These are phyloP conservation scores for Penstemon eatonii DNA, from an alignment of 257 asterid genomes.

Conservation along the genomic window DNA sequence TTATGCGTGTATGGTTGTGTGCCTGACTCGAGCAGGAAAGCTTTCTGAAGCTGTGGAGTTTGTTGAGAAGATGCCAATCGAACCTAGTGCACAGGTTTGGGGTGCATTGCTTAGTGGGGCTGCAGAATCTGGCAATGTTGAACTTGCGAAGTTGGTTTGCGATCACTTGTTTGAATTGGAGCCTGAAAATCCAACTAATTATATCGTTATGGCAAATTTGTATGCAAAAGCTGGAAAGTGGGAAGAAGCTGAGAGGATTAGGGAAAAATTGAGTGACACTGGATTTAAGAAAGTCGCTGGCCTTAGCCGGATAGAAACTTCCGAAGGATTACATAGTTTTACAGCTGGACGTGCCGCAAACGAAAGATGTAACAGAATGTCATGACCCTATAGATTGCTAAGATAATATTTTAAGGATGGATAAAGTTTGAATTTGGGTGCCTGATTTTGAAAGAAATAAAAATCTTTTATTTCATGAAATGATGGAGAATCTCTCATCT, in stretches of 20 bases:
- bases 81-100: conserved; percentile 71
- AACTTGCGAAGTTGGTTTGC: conserved; percentile 60
- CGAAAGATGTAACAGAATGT: conserved; percentile 18
- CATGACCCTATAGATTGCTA: conserved; percentile 28
- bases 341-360: conserved; percentile 32
- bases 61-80: conserved; percentile 61
- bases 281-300: conserved; percentile 77
- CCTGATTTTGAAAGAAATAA: neutral
- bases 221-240: conserved; percentile 79
- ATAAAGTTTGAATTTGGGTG: conserved; percentile 23
- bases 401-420: conserved; percentile 25
- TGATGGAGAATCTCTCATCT: neutral
- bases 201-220: conserved; percentile 68
- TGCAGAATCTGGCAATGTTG: conserved; percentile 58
- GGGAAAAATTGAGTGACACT: conserved; percentile 46
- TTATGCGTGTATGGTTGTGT: conserved; percentile 72
- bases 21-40: conserved; percentile 68
- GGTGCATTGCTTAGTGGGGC: conserved; percentile 88
- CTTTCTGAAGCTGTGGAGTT: conserved; percentile 67
- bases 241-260: conserved; percentile 71
- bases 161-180: conserved; percentile 57
- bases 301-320: conserved; percentile 70
- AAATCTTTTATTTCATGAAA: neutral
- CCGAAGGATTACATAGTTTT: conserved; percentile 36
- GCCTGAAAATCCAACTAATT: conserved; percentile 70